phyloP scores from a whole-genome alignment of 1,284 basidiomycete genomes.

The Microbotryomycetes sp. region DNA sequence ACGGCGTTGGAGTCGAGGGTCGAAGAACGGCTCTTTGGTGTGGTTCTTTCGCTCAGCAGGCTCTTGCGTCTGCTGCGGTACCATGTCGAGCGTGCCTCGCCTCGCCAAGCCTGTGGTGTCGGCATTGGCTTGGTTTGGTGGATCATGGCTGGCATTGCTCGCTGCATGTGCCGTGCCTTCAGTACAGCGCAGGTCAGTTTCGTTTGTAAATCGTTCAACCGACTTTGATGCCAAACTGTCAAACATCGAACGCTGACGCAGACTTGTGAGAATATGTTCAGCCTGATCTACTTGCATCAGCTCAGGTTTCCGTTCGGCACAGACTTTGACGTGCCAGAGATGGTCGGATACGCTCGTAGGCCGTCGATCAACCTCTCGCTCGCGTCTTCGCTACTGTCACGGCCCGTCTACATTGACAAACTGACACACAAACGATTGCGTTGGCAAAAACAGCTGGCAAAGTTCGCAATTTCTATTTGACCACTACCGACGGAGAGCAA shows the following conservation, averaged over 20 bases:
- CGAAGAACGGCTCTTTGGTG: too few relatives aligned
- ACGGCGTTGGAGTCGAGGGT: too few relatives aligned
- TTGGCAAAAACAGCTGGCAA: constrained; percentile 66
- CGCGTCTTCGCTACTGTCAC: neutral
- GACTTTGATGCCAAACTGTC: constrained; percentile 40
- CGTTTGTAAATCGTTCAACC: neutral
- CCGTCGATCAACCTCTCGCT: constrained; percentile 23
- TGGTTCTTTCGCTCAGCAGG: too few relatives aligned
- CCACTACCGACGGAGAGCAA: constrained; percentile 66
- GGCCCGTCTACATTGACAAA: neutral
- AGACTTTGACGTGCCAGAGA: constrained; percentile 61
- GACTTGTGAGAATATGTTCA: constrained; percentile 60
- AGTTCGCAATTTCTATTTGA: constrained; percentile 62
- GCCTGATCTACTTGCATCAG: constrained; percentile 60
- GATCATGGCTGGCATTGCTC: neutral
- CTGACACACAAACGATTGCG: neutral
- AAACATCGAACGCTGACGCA: constrained; percentile 46
- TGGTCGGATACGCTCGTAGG: constrained; percentile 74
- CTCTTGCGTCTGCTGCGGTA: too few relatives aligned
- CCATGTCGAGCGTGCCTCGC: neutral
- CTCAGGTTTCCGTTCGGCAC: constrained; percentile 58
- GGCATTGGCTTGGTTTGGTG: neutral
- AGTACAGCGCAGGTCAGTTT: neutral
- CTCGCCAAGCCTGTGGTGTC: neutral
- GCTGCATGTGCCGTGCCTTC: neutral